These are phyloP conservation scores for Akanthomyces muscarius DNA, from an alignment of 2,329 filamentous ascomycete species.

Conservation along the genomic window DNA sequence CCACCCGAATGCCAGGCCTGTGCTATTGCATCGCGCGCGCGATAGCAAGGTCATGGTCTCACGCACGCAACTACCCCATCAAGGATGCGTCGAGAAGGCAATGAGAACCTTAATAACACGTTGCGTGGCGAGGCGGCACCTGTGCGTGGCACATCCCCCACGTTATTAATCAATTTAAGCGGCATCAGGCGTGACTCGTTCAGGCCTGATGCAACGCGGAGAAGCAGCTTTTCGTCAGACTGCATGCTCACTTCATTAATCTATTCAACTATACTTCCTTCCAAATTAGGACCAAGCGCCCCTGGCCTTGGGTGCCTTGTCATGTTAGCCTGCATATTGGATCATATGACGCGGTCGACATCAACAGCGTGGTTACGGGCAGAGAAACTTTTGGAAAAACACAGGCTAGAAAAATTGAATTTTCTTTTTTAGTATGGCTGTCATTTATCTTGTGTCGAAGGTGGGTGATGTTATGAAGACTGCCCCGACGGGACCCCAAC, in stretches of 20 bases:
- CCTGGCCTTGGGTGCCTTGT: not conserved
- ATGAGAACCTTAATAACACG: slow-evolving; percentile 10
- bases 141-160: not conserved
- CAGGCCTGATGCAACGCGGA: not conserved
- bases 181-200: not conserved
- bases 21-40: not conserved
- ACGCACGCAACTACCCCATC: not conserved
- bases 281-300: not conserved
- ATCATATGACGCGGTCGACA: slow-evolving; percentile 6
- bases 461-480: not conserved
- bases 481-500: not conserved
- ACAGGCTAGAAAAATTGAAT: too few species aligned
- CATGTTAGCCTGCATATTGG: not conserved
- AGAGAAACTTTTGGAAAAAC: not conserved
- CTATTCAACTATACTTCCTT: slow-evolving; percentile 7
- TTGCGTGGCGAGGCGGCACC: not conserved
- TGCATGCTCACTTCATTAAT: slow-evolving; percentile 3
- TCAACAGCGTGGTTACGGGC: not conserved
- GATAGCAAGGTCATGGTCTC: not conserved
- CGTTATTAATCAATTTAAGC: not conserved
- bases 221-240: not conserved
- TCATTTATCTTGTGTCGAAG: not conserved
- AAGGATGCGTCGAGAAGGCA: not conserved
- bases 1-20: too few species aligned
- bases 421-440: not conserved